Evolutionary conservation across 2,329 filamentous ascomycete genomes (phyloP).

Genomic region (Colletotrichum tanaceti): DNA sequence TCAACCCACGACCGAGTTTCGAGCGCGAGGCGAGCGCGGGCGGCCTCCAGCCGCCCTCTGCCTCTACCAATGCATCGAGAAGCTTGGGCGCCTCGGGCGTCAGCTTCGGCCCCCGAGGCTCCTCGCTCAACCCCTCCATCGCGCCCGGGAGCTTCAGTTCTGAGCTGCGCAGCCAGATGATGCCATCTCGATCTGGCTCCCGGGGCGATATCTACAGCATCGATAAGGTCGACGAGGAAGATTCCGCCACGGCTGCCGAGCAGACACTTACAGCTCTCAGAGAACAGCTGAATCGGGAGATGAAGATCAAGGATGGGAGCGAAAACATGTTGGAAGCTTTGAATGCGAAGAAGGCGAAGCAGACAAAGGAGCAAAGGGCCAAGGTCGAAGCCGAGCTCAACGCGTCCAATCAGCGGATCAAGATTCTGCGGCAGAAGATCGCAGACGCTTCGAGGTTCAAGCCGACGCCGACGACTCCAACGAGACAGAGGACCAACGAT

Average conservation of each 20-base stretch:
- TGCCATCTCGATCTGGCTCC: constrained; percentile 72
- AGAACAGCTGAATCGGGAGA: constrained; percentile 91
- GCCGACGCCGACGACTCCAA: constrained; percentile 62
- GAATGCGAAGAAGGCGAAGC: constrained; percentile 94
- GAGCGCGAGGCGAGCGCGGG: constrained; percentile 63
- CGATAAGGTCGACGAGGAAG: constrained; percentile 73
- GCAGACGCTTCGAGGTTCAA: constrained; percentile 67
- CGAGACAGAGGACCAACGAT: constrained; percentile 62
- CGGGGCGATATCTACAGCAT: constrained; percentile 63
- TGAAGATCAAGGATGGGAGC: constrained; percentile 97
- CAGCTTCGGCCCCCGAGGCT: constrained; percentile 74
- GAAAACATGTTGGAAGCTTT: constrained; percentile 98
- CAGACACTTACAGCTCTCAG: constrained; percentile 80
- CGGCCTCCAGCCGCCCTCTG: constrained; percentile 58
- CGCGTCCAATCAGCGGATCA: constrained; percentile 81
- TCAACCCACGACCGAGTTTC: constrained; percentile 58
- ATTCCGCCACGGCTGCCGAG: constrained; percentile 68
- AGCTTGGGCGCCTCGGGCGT: constrained; percentile 65
- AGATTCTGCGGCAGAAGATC: constrained; percentile 70
- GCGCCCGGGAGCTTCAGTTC: constrained; percentile 89
- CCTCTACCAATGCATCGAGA: constrained; percentile 48
- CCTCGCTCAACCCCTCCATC: constrained; percentile 76
- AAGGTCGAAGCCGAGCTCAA: constrained; percentile 89
- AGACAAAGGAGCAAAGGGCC: constrained; percentile 85
- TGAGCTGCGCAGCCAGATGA: constrained; percentile 80